Conservation (phyloP, 2,329 filamentous ascomycete genomes). For the Monosporascus sp. region DNA sequence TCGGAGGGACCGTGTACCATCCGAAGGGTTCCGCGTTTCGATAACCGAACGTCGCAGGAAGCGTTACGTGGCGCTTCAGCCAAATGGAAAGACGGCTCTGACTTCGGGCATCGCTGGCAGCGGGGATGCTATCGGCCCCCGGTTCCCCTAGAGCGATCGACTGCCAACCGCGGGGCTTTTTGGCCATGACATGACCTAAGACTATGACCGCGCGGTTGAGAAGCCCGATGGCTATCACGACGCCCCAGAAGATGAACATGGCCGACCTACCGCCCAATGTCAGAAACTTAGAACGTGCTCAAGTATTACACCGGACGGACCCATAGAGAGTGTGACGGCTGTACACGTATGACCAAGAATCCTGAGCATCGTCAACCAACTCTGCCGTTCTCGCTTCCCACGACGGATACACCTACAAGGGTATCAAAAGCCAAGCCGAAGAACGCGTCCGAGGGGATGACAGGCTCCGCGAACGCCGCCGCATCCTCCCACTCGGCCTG, state of each 20-base stretch:
- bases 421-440: conserved; percentile 33
- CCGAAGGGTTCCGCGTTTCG: conserved; percentile 37
- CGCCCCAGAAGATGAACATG: conserved; percentile 36
- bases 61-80: conserved; percentile 27
- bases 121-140: conserved; percentile 1
- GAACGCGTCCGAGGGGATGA: conserved; percentile 29
- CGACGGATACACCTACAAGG: conserved; percentile 22
- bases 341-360: conserved; percentile 30
- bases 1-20: conserved; percentile 39
- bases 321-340: conserved; percentile 31
- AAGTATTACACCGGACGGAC: conserved; percentile 17
- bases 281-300: neutral
- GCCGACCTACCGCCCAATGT: conserved; percentile 16
- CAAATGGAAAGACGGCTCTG: conserved; percentile 13
- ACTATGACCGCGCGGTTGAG: conserved; percentile 21
- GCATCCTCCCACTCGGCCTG: conserved; percentile 17
- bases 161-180: conserved; percentile 3
- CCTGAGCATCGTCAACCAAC: conserved; percentile 18
- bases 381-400: neutral
- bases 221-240: conserved; percentile 32
- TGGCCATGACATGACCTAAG: neutral
- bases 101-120: neutral
- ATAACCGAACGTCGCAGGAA: conserved; percentile 40
- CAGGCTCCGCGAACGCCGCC: conserved; percentile 21
- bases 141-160: neutral